Conservation (phyloP, 345 rosid species). For the Anastatica hierochuntica region DNA sequence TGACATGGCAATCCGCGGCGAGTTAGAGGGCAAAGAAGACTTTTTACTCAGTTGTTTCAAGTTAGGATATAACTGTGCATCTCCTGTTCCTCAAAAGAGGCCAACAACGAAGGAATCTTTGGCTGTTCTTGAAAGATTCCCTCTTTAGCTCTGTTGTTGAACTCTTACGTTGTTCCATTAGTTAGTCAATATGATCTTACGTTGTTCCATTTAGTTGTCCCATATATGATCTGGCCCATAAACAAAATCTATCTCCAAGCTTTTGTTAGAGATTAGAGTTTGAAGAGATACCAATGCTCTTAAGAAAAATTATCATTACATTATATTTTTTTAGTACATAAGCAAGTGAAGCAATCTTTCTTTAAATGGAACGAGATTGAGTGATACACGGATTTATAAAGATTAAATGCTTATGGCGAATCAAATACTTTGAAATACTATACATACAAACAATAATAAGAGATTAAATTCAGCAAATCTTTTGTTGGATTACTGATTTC, state of each 20-base stretch:
- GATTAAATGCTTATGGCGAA: conserved; percentile 7
- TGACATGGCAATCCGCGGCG: conserved; percentile 51
- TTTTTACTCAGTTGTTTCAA: conserved; percentile 59
- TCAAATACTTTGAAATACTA: conserved; percentile 9
- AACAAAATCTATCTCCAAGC: too few species aligned
- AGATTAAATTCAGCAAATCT: conserved; percentile 3
- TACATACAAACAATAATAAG: conserved; percentile 21
- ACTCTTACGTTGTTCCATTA: too few species aligned
- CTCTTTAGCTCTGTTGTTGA: background rate
- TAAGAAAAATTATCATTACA: conserved; percentile 16
- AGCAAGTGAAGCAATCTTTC: conserved; percentile 7
- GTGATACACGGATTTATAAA: conserved; percentile 9
- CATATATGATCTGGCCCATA: too few species aligned
- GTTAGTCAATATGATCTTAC: too few species aligned
- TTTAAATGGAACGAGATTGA: conserved; percentile 11
- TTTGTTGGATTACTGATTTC: conserved; percentile 1
- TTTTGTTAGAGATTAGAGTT: too few species aligned
- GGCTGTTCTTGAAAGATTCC: conserved; percentile 57
- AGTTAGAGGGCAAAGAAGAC: conserved; percentile 78
- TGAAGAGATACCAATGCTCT: too few species aligned
- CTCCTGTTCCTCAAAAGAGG: conserved; percentile 70
- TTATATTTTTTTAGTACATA: conserved; percentile 11
- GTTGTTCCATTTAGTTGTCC: too few species aligned
- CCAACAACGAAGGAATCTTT: conserved; percentile 75
- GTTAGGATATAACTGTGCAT: conserved; percentile 70